Base-by-base conservation (phyloP, 495 filamentous ascomycete genomes). In the Penicillium flavigenum region DNA sequence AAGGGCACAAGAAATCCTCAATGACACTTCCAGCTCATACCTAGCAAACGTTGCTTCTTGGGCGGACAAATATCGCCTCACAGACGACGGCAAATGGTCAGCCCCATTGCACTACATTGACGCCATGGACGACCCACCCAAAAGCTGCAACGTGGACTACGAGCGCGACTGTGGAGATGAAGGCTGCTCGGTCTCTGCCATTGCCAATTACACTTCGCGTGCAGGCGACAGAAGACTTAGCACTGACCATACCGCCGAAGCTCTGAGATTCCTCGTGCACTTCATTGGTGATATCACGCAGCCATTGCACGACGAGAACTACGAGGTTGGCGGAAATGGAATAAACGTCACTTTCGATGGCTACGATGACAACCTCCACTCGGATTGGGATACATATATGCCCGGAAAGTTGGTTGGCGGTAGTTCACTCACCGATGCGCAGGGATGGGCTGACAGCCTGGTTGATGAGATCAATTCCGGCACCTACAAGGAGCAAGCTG, bases 371-470 rank as follows among this genome's bases (percentile, higher is more conserved):
- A 88, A 88, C 57, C 73, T 88, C 5, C 86, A 88, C 65, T 65
- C 82, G 2, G 73, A 78, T 53, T 88, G 86, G 86, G 86, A 88
- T 66, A 86, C 79, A 22, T 69, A 81, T 39, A 88, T 88, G 66
- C 83, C 85, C 14, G 77, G 85, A 58, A 71, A 81, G 32, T 61
- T 79, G 47, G 70, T 81, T 0, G 82, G 81, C 36, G 70, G 68
- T 0, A 57, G 64, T 24, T 60, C 64, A 10, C 67, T 77, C 1
- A 52, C 68, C 2, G 66, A 68, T 36, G 65, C 78, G 3, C 51
- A 69, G 34, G 47, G 61, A 2, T 79, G 72, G 57, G 74, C 77
- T 1, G 52, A 58, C 0, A 71, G 49, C 0, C 57, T 81, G 54
- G 65, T 66, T 29, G 49, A 44, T 46, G 68, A 72, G 29, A 85